Percentiles rank a stretch among this genome's conserved stretches.
phyloP scores from a whole-genome alignment of 345 rosid species.

The Ricinus communis region DNA sequence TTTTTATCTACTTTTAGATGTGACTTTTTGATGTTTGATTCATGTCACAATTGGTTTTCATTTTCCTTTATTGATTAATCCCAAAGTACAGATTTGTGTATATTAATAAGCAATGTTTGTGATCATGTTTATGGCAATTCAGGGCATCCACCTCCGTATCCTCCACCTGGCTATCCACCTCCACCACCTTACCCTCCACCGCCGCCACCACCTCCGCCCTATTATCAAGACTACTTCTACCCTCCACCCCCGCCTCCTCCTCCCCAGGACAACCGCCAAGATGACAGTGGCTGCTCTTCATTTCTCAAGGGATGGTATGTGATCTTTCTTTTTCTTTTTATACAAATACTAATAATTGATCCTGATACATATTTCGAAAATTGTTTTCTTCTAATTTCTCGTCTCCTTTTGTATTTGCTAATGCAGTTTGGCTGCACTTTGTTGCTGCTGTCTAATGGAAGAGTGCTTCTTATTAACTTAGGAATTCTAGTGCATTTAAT shows the following conservation, averaged over 20 bases:
- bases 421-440: constrained; percentile 20
- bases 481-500: not conserved
- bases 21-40: no score
- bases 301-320: constrained; percentile 42
- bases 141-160: constrained; percentile 28
- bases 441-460: constrained; percentile 23
- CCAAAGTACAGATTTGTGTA: no score
- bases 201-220: constrained; percentile 18
- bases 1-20: no score
- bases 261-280: constrained; percentile 7
- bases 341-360: not conserved
- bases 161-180: constrained; percentile 15
- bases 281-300: constrained; percentile 28
- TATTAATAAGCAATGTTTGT: not conserved
- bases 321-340: not conserved
- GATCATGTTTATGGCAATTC: constrained; percentile 8
- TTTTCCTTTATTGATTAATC: no score
- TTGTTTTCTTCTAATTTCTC: not conserved
- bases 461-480: constrained; percentile 12
- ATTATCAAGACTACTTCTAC: constrained; percentile 35
- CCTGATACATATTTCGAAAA: no score
- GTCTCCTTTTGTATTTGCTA: not conserved
- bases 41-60: no score
- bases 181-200: constrained; percentile 23
- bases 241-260: constrained; percentile 28